Conservation (phyloP, 371 early-diverging fungal species). For the Synchytrium microbalum region DNA sequence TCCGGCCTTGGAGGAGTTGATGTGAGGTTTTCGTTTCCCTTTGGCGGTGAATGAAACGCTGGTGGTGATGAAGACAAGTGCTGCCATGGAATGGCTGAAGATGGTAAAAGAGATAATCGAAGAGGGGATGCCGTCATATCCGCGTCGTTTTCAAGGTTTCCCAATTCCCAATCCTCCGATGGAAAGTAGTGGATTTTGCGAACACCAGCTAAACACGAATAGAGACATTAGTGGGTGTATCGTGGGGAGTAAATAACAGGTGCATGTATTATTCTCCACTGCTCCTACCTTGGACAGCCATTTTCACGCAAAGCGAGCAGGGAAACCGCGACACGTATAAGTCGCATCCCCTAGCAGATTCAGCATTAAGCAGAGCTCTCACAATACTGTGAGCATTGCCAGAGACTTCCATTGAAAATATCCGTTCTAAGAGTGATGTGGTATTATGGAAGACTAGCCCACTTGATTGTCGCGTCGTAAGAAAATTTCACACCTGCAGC, state of each 20-base stretch:
- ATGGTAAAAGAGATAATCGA: slow-evolving; percentile 2
- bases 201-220: slow-evolving; percentile 33
- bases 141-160: not conserved
- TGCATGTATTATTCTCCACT: no score
- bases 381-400: slow-evolving; percentile 33
- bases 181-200: slow-evolving; percentile 35
- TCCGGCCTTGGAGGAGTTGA: slow-evolving; percentile 1
- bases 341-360: slow-evolving; percentile 28
- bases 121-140: slow-evolving; percentile 3
- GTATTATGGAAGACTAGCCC: not conserved
- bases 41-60: not conserved
- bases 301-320: slow-evolving; percentile 29
- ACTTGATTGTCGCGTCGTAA: slow-evolving; percentile 1
- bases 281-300: slow-evolving; percentile 38
- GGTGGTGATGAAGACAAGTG: not conserved
- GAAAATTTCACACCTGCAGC: slow-evolving; percentile 5
- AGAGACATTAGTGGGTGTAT: no score
- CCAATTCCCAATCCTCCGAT: slow-evolving; percentile 29
- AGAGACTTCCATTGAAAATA: slow-evolving; percentile 18
- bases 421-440: not conserved
- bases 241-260: no score
- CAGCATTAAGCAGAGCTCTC: slow-evolving; percentile 22
- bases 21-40: not conserved
- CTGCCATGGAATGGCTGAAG: not conserved
- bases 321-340: slow-evolving; percentile 32